Evolutionary conservation across 352 stramenopile genomes (phyloP).

Genomic region (Blastocystis sp.): DNA sequence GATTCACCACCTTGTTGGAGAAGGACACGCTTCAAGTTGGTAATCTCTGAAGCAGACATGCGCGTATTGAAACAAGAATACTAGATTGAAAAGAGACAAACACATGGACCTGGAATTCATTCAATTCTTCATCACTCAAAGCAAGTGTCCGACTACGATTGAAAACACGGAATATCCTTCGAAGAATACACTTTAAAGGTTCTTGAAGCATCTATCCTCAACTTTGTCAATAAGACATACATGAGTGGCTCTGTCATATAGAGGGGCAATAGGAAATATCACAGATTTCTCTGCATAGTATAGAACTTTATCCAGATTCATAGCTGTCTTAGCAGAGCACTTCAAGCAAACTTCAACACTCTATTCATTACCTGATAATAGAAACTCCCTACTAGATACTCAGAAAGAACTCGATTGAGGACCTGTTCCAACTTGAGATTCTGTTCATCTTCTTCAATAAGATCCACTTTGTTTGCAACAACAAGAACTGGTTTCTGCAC

Average conservation of each 20-base stretch:
- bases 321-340: neutral
- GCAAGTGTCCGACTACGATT: constrained; percentile 5
- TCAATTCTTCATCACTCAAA: neutral
- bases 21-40: neutral
- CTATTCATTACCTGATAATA: neutral
- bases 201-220: neutral
- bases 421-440: neutral
- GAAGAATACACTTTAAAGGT: neutral
- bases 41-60: neutral
- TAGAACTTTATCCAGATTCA: neutral
- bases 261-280: neutral
- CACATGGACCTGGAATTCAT: constrained; percentile 8
- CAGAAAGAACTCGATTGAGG: neutral
- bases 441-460: neutral
- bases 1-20: neutral
- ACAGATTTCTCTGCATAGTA: constrained; percentile 5
- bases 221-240: neutral
- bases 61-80: neutral
- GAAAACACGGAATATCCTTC: constrained; percentile 43
- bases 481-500: constrained; percentile 23
- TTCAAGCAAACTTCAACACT: constrained; percentile 4
- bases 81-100: neutral
- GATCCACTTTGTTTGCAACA: constrained; percentile 44
- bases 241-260: constrained; percentile 20
- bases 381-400: neutral